A percentile compares a stretch with the other conserved stretches of the same genome.
These are phyloP conservation scores for Silene conica DNA, from an alignment of 148 eudicot genomes.

Conservation along the genomic window DNA sequence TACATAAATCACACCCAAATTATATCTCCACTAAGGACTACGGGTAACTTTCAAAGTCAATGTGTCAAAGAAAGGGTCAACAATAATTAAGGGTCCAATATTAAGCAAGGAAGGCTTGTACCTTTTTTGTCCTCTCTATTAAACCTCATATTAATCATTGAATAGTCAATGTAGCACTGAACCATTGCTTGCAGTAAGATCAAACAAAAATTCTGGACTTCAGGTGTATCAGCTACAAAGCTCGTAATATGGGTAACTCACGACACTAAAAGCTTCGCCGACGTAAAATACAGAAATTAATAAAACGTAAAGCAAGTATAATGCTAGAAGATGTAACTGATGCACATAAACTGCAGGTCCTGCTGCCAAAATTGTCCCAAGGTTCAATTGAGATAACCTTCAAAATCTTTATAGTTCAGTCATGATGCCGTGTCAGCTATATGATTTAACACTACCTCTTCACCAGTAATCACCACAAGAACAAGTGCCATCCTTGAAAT, in stretches of 20 bases:
- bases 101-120: background rate
- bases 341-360: background rate
- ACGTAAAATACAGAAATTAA: background rate
- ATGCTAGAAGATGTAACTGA: background rate
- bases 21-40: no score
- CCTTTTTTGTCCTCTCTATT: background rate
- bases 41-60: no score
- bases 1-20: no score
- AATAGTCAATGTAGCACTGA: background rate
- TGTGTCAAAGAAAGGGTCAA: no score
- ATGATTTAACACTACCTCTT: constrained; percentile 8
- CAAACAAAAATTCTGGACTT: background rate
- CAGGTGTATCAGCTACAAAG: background rate
- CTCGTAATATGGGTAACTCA: background rate
- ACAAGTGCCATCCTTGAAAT: constrained; percentile 64
- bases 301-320: constrained; percentile 9
- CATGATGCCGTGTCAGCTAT: background rate
- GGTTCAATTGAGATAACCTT: background rate
- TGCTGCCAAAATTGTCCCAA: background rate
- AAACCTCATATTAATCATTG: background rate
- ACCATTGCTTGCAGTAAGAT: background rate
- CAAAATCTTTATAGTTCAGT: background rate
- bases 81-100: background rate
- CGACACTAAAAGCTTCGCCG: background rate
- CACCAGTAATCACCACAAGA: constrained; percentile 78